Evolutionary conservation across 768 basidiomycete genomes (phyloP).

Genomic region (Fistulinella prunicolor): DNA sequence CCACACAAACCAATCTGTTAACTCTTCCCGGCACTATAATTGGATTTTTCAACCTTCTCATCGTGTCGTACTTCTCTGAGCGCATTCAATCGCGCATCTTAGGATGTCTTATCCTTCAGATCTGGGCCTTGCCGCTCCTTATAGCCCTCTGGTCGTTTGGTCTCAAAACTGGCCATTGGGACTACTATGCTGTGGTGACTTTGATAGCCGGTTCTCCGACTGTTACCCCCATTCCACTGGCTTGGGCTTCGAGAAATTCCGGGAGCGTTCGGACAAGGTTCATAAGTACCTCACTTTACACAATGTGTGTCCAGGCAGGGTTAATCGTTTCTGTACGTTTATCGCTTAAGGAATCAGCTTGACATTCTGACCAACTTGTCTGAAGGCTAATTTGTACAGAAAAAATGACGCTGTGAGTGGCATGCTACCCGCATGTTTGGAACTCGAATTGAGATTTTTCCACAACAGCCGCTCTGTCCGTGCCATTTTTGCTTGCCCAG

Average conservation of each 20-base stretch:
- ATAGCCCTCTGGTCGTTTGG: constrained; percentile 54
- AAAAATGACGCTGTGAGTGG: constrained; percentile 43
- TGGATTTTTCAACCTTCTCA: constrained; percentile 49
- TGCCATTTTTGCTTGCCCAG: neutral
- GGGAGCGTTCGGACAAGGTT: constrained; percentile 56
- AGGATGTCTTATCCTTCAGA: constrained; percentile 49
- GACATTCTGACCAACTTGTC: neutral
- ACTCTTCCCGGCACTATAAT: constrained; percentile 56
- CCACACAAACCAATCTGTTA: constrained; percentile 60
- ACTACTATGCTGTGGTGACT: constrained; percentile 50
- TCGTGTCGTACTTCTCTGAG: constrained; percentile 51
- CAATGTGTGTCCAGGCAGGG: constrained; percentile 63
- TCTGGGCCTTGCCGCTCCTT: constrained; percentile 64
- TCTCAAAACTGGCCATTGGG: constrained; percentile 50
- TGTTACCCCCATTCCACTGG: constrained; percentile 42
- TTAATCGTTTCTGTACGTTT: constrained; percentile 44
- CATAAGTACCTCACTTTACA: constrained; percentile 48
- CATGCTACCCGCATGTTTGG: neutral
- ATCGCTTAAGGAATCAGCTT: neutral
- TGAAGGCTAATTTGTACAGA: constrained; percentile 53
- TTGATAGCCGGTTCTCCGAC: constrained; percentile 55
- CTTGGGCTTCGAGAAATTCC: constrained; percentile 60
- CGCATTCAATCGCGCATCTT: constrained; percentile 53
- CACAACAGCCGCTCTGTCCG: constrained; percentile 3
- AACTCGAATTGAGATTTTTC: neutral